phyloP scores from a whole-genome alignment of 1,139 yeast species.

The Taphrina pruni region DNA sequence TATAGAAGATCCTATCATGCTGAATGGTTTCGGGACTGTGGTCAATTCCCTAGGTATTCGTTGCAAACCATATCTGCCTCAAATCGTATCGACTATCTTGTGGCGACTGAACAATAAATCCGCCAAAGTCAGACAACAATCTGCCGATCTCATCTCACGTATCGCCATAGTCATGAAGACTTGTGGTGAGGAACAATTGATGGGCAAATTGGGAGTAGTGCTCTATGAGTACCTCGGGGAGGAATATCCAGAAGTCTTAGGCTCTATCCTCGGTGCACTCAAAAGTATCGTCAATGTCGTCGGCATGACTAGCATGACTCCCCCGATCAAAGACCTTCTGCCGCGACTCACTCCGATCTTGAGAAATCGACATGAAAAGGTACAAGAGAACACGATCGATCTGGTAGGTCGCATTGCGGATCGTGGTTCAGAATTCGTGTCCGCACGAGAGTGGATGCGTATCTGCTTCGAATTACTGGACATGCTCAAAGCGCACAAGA shows the following conservation, averaged over 20 bases:
- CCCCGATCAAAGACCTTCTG: constrained; percentile 80
- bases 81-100: constrained; percentile 73
- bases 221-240: constrained; percentile 93
- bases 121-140: constrained; percentile 79
- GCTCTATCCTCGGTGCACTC: constrained; percentile 78
- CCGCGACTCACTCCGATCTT: constrained; percentile 92
- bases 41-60: constrained; percentile 72
- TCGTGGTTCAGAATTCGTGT: constrained; percentile 80
- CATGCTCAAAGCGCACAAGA: constrained; percentile 82
- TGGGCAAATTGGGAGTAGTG: constrained; percentile 73
- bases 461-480: constrained; percentile 90
- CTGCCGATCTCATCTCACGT: constrained; percentile 75
- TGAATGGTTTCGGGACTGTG: constrained; percentile 70
- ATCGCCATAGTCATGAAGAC: constrained; percentile 70
- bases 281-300: constrained; percentile 60
- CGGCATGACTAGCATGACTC: constrained; percentile 69
- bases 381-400: constrained; percentile 81
- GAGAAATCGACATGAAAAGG: constrained; percentile 87
- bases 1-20: constrained; percentile 59
- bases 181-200: constrained; percentile 69
- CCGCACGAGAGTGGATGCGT: constrained; percentile 97
- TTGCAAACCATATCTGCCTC: constrained; percentile 73
- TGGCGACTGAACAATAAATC: constrained; percentile 75
- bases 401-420: constrained; percentile 84
- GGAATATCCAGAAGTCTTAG: constrained; percentile 90